Evolutionary conservation across 202 grass and related monocot genomes (phyloP).

Genomic region (Eragrostis tef): DNA sequence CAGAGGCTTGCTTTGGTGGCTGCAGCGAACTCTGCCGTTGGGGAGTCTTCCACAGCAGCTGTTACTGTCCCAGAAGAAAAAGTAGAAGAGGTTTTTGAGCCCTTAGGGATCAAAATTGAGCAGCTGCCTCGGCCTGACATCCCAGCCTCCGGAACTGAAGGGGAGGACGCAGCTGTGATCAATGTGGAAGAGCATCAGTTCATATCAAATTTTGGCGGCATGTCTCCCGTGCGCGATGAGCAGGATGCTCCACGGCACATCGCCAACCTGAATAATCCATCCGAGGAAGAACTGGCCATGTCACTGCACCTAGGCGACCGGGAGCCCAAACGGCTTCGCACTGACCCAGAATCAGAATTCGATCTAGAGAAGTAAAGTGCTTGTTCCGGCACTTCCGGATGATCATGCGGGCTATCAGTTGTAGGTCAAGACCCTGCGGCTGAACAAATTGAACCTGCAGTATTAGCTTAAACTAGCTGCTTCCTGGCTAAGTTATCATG

Average conservation of each 20-base stretch:
- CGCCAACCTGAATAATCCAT: slow-evolving; percentile 66
- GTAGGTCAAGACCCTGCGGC: slow-evolving; percentile 21
- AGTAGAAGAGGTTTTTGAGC: slow-evolving; percentile 69
- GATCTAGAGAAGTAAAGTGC: slow-evolving; percentile 65
- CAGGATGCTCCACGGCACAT: slow-evolving; percentile 61
- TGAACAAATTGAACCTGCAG: slow-evolving; percentile 42
- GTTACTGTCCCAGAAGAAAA: slow-evolving; percentile 56
- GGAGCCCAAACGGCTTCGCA: slow-evolving; percentile 69
- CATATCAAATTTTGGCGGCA: slow-evolving; percentile 74
- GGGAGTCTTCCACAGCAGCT: slow-evolving; percentile 61
- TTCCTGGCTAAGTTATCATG: slow-evolving; percentile 40
- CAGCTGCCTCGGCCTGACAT: slow-evolving; percentile 59
- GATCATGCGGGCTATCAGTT: slow-evolving; percentile 1
- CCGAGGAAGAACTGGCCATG: slow-evolving; percentile 78
- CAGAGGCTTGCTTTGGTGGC: slow-evolving; percentile 68
- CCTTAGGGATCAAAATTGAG: slow-evolving; percentile 73
- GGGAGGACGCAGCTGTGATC: slow-evolving; percentile 55
- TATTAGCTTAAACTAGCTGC: slow-evolving; percentile 41
- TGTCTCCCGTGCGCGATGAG: slow-evolving; percentile 53
- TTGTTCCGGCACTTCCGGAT: background rate
- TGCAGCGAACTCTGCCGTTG: slow-evolving; percentile 59
- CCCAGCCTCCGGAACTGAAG: slow-evolving; percentile 54
- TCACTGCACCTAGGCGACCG: slow-evolving; percentile 81
- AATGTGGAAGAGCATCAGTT: slow-evolving; percentile 89
- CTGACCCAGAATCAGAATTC: slow-evolving; percentile 45